Conservation (phyloP, 352 stramenopile species). For the Phytophthora megakarya region DNA sequence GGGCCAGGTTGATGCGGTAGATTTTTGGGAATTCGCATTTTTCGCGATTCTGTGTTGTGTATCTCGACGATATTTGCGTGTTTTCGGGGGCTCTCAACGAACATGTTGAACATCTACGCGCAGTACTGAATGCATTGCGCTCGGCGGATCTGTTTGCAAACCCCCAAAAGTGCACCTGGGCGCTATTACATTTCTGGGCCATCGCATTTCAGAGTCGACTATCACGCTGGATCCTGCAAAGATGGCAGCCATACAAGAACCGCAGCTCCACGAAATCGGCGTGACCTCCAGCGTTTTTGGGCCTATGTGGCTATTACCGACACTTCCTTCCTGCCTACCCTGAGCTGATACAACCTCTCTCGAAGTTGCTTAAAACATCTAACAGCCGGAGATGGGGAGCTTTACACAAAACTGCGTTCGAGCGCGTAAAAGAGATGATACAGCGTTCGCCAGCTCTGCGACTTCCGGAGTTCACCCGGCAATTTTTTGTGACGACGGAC, state of each 20-base stretch:
- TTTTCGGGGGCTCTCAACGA: neutral
- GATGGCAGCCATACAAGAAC: neutral
- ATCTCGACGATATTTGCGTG: slow-evolving; percentile 13
- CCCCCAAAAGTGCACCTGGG: too few species aligned
- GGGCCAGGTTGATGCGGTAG: slow-evolving; percentile 13
- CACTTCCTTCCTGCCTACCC: too few species aligned
- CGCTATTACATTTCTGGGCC: too few species aligned
- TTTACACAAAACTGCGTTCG: neutral
- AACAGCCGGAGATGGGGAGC: slow-evolving; percentile 1
- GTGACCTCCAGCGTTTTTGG: slow-evolving; percentile 6
- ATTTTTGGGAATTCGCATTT: slow-evolving; percentile 3
- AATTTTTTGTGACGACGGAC: slow-evolving; percentile 13
- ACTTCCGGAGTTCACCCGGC: neutral
- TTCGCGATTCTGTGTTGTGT: slow-evolving; percentile 6
- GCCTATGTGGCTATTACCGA: neutral
- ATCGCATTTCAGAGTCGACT: too few species aligned
- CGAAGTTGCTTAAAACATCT: neutral
- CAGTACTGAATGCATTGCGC: neutral
- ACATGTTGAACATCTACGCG: slow-evolving; percentile 5
- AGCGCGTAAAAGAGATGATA: neutral
- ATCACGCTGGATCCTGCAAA: too few species aligned
- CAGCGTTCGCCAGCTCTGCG: slow-evolving; percentile 4
- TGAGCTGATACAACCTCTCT: too few species aligned
- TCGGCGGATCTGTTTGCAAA: neutral
- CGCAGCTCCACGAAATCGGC: neutral